Evolutionary conservation across 306 rosid species (phyloP), one percentile per base, ranked within the genome.

Genomic region (Malus sylvestris): DNA sequence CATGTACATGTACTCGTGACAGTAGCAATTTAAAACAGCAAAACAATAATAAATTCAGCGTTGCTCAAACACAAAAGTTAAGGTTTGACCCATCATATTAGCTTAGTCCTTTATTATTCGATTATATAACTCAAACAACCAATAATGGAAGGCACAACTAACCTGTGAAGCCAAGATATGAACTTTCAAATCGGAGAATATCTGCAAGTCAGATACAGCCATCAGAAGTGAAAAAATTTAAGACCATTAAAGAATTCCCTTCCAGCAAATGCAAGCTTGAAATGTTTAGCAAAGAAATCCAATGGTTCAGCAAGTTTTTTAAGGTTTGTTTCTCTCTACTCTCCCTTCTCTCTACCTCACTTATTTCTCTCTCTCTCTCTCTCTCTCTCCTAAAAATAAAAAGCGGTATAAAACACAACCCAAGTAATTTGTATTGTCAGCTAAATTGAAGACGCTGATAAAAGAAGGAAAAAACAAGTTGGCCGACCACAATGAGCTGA

Each of bases 141-240:
- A 53, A 25, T 32, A 27, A 51, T 70, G 72, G 14, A 72, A 38
- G 68, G n/a, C 3, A 40, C 38, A 58, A 76, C 87, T 80, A 38
- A 82, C 91, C 91, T 87, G 91, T 15, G 88, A 85, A 68, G 88
- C 85, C 83, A 87, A 46, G 67, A 87, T 87, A 73, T 83, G 82
- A 18, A 74, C 84, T 75, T 87, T 87, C 87, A 87, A 80, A 82
- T 87, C 88, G 20, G 91, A 62, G 83, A 87, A 87, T 20, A 85
- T 75, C 91, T 87, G 91, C 85, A 80, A 27, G 70, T 61, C 66
- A 63, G 68, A 68, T 61, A 70, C 7, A 55, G 72, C 45, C 58
- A 4, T n/a, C 57, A 72, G 74, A 52, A 67, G 35, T 60, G 27
- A 45, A 59, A 15, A 35, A 9, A 27, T 53, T n/a, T 32, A 45